Conservation (phyloP, 768 basidiomycete genomes). For the Fistulinella prunicolor region DNA sequence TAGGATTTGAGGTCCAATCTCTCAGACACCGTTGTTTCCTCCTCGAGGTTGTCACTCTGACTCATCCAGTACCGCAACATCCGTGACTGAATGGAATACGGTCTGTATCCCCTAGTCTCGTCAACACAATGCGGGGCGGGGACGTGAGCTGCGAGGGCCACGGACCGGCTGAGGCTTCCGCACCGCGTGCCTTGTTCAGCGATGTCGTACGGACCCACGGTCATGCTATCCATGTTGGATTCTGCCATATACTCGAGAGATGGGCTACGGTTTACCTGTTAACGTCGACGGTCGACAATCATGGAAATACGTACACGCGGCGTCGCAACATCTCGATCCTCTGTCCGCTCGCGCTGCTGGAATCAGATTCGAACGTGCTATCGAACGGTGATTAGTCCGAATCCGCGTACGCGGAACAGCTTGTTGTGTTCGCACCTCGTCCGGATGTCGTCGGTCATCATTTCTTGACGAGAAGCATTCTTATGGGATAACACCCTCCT, state of each 20-base stretch:
- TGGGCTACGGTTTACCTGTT: slow-evolving; percentile 1
- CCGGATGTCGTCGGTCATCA: neutral
- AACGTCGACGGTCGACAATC: neutral
- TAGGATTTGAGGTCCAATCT: neutral
- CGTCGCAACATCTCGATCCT: neutral
- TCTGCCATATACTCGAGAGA: slow-evolving; percentile 6
- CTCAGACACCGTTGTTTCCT: neutral
- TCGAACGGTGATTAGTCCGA: neutral
- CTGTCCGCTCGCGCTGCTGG: neutral
- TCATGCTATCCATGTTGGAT: neutral
- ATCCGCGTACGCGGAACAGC: neutral
- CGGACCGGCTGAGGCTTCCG: slow-evolving; percentile 9
- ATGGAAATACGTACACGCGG: slow-evolving; percentile 2
- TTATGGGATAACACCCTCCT: neutral
- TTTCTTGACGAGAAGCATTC: neutral
- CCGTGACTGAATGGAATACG: neutral
- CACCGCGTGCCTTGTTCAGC: slow-evolving; percentile 1
- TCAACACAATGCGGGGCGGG: neutral
- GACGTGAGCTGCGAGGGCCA: neutral
- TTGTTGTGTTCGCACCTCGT: slow-evolving; percentile 2
- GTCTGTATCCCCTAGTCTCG: neutral
- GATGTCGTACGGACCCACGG: slow-evolving; percentile 4
- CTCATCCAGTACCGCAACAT: neutral
- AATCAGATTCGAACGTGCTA: too few relatives aligned
- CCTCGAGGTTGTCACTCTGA: neutral